Evolutionary conservation across 129 eudicot genomes (phyloP).

Genomic region (Tagetes erecta): DNA sequence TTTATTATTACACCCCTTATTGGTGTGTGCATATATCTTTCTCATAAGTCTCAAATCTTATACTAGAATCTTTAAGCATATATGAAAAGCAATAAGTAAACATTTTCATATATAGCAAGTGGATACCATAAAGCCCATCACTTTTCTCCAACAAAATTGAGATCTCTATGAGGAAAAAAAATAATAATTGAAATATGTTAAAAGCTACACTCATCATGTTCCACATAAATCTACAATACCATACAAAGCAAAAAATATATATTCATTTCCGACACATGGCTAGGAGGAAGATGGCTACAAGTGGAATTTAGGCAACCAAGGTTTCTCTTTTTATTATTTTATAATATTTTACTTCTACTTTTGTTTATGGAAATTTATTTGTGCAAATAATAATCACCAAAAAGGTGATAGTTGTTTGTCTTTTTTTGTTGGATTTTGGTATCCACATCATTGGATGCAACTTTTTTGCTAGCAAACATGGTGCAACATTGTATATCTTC

Average conservation of each 20-base stretch:
- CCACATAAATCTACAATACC: constrained; percentile 3
- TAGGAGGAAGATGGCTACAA: constrained; percentile 28
- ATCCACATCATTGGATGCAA: constrained; percentile 31
- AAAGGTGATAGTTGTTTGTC: constrained; percentile 20
- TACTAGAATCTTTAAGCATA: background rate
- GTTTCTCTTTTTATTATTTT: constrained; percentile 19
- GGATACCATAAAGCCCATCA: background rate
- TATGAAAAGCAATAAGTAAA: background rate
- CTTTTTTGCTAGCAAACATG: constrained; percentile 22
- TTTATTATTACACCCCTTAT: too few relatives aligned
- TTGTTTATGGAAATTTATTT: constrained; percentile 23
- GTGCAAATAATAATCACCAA: constrained; percentile 29
- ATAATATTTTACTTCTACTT: constrained; percentile 21
- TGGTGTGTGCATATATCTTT: too few relatives aligned
- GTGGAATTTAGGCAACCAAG: constrained; percentile 36
- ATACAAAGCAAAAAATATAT: constrained; percentile 24
- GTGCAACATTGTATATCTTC: constrained; percentile 29
- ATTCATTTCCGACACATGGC: constrained; percentile 29
- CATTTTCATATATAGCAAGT: background rate
- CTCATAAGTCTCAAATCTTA: background rate
- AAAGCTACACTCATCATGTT: constrained; percentile 9
- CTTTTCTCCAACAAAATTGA: background rate
- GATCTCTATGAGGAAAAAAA: background rate
- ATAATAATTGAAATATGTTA: background rate
- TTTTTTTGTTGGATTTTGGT: constrained; percentile 36